Base-by-base conservation (phyloP, 495 filamentous ascomycete species). In the Aspergillus wentii region DNA sequence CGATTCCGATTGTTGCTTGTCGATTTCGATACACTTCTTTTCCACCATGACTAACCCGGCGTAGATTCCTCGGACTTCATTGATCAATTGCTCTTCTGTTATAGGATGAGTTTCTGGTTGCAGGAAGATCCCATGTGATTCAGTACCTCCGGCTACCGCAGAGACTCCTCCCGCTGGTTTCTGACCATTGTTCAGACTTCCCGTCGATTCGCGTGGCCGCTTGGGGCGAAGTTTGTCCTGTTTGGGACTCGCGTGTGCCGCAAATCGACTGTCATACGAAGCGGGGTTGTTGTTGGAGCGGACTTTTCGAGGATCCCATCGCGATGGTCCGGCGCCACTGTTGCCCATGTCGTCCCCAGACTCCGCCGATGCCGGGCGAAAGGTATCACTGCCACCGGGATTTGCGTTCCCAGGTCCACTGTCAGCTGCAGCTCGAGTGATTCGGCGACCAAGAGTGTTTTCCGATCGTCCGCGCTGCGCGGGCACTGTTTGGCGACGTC, bases 41-140 rank as follows among this genome's bases (percentile, higher is more conserved):
- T 94, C 88, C 0, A 88, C 83, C 78, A 86, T 84, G 2, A 83
- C 75, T 1, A 94, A 62, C 0, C 83, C 85, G 1, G 76, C 75
- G 60, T 91, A 91, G 17, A 90, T 94, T 0, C 67, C 77, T 44
- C 86, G 84, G 6, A 84, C 78, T 48, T 89, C 61, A 30, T 55
- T 52, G 13, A 80, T 73, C 2, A 90, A 67, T 53, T 89, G 80
- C 9, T 86, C 83, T 44, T 86, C 78, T n/a, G 79, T 81, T 14
- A 89, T 86, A 6, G 79, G 71, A 28, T 80, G 60, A 9, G 80
- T 82, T 34, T 83, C 76, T 9, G 74, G 78, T 44, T 86, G 80
- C 17, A 54, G 53, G 5, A 70, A 49, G 56, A 70, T 66, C 18
- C 51, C 46, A 20, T 48, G 30, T 34, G 79, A 69, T 76, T 76